A percentile compares a stretch with the other conserved stretches of the same genome.
These are phyloP conservation scores for Tylopilus orsonianus DNA, from an alignment of 1,284 basidiomycete species.

Conservation along the genomic window DNA sequence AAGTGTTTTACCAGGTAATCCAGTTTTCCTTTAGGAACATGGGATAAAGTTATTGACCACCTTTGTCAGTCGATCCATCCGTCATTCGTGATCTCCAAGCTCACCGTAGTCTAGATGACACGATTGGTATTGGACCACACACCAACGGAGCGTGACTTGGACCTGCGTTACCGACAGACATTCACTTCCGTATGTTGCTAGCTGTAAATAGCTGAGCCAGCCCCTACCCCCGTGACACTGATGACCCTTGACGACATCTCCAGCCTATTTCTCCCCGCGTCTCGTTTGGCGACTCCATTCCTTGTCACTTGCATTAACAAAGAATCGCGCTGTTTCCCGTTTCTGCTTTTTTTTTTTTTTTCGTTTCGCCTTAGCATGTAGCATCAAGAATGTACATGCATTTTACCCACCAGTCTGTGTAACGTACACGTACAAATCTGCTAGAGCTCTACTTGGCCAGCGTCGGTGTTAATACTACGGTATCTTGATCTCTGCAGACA, in stretches of 20 bases:
- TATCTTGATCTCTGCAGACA: slow-evolving; percentile 1
- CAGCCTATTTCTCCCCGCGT: slow-evolving; percentile 21
- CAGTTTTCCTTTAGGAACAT: background rate
- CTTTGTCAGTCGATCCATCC: slow-evolving; percentile 72
- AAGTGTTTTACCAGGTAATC: slow-evolving; percentile 79
- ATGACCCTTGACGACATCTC: slow-evolving; percentile 34
- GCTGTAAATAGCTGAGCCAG: slow-evolving; percentile 26
- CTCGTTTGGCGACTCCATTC: slow-evolving; percentile 18
- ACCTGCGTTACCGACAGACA: slow-evolving; percentile 19
- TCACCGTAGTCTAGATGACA: slow-evolving; percentile 78
- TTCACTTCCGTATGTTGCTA: slow-evolving; percentile 19
- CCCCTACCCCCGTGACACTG: slow-evolving; percentile 16
- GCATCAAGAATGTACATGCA: slow-evolving; percentile 30
- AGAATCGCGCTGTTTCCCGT: slow-evolving; percentile 17
- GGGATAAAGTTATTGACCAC: slow-evolving; percentile 11
- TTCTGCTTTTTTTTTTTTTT: slow-evolving; percentile 8
- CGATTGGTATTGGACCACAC: slow-evolving; percentile 33
- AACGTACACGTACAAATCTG: slow-evolving; percentile 29
- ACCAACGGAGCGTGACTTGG: slow-evolving; percentile 31
- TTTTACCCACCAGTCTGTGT: slow-evolving; percentile 21
- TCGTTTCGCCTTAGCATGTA: slow-evolving; percentile 23
- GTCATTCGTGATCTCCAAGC: slow-evolving; percentile 87
- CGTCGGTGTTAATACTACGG: slow-evolving; percentile 17
- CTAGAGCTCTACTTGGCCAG: slow-evolving; percentile 25
- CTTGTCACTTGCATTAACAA: slow-evolving; percentile 14